These are phyloP conservation scores for Arthrobotrys sphaeroides DNA, from an alignment of 2,329 filamentous ascomycete species.

Conservation along the genomic window DNA sequence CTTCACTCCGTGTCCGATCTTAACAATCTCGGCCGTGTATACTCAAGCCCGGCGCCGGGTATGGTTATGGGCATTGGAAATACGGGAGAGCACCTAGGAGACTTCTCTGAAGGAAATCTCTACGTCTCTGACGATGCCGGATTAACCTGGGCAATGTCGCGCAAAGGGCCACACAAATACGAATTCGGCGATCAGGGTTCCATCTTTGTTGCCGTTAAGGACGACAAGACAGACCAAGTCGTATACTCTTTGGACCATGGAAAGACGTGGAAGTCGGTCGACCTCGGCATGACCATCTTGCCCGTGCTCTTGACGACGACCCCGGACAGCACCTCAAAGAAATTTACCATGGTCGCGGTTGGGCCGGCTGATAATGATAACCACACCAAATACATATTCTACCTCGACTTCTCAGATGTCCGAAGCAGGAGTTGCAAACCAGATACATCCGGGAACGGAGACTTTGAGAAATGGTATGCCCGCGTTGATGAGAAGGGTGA, in stretches of 20 bases:
- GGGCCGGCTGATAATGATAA: constrained; percentile 66
- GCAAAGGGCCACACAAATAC: constrained; percentile 88
- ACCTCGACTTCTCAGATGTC: constrained; percentile 83
- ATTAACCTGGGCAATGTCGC: constrained; percentile 77
- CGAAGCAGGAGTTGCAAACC: constrained; percentile 79
- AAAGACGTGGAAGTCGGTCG: constrained; percentile 77
- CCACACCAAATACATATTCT: constrained; percentile 71
- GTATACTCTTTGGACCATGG: constrained; percentile 91
- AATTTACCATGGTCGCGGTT: constrained; percentile 80
- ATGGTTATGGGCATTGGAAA: constrained; percentile 95
- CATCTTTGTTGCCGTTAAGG: constrained; percentile 81
- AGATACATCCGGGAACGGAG: constrained; percentile 63
- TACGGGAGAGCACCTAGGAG: constrained; percentile 76
- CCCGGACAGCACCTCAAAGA: constrained; percentile 89
- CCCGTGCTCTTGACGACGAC: constrained; percentile 84
- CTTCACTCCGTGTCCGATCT: constrained; percentile 91
- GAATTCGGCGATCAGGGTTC: constrained; percentile 95
- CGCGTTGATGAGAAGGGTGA: constrained; percentile 81
- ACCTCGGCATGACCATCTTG: constrained; percentile 74
- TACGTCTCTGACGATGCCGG: constrained; percentile 93
- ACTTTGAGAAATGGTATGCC: constrained; percentile 86
- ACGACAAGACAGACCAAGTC: constrained; percentile 72
- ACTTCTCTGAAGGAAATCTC: constrained; percentile 78
- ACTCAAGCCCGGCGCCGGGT: constrained; percentile 91
- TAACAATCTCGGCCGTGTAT: constrained; percentile 83